Evolutionary conservation across 495 filamentous ascomycete species (phyloP).

Genomic region (Aspergillus diversus): DNA sequence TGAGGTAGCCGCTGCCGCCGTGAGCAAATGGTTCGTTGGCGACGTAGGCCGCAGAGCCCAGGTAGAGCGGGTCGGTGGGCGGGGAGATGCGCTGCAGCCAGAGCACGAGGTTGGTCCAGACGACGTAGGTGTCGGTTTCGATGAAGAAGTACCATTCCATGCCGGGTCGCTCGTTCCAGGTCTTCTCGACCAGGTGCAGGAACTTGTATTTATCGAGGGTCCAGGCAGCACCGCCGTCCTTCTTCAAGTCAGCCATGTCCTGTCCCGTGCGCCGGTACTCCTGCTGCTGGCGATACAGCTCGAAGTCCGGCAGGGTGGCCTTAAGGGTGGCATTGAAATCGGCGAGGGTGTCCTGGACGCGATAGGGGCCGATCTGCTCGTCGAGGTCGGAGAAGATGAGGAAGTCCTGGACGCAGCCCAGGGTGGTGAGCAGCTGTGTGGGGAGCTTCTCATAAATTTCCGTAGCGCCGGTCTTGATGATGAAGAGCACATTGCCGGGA

Average conservation of each 20-base stretch:
- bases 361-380: constrained; percentile 49
- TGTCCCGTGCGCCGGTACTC: constrained; percentile 46
- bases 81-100: constrained; percentile 51
- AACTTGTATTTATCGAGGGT: constrained; percentile 66
- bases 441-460: constrained; percentile 56
- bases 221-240: constrained; percentile 38
- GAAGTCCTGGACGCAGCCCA: constrained; percentile 54
- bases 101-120: constrained; percentile 60
- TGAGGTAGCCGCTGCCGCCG: constrained; percentile 53
- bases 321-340: constrained; percentile 42
- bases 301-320: constrained; percentile 50
- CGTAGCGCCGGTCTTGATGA: constrained; percentile 62
- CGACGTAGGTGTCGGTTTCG: constrained; percentile 62
- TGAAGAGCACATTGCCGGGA: constrained; percentile 20
- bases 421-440: constrained; percentile 56
- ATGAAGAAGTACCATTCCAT: constrained; percentile 64
- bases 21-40: constrained; percentile 51
- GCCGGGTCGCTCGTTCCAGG: constrained; percentile 53
- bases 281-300: constrained; percentile 55
- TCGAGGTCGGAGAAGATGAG: constrained; percentile 63
- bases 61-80: constrained; percentile 49
- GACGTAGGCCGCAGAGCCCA: constrained; percentile 52
- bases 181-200: constrained; percentile 58
- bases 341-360: constrained; percentile 55
- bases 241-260: constrained; percentile 23